phyloP scores from a whole-genome alignment of 805 yeast genomes.

The Sporopachydermia lactativora region DNA sequence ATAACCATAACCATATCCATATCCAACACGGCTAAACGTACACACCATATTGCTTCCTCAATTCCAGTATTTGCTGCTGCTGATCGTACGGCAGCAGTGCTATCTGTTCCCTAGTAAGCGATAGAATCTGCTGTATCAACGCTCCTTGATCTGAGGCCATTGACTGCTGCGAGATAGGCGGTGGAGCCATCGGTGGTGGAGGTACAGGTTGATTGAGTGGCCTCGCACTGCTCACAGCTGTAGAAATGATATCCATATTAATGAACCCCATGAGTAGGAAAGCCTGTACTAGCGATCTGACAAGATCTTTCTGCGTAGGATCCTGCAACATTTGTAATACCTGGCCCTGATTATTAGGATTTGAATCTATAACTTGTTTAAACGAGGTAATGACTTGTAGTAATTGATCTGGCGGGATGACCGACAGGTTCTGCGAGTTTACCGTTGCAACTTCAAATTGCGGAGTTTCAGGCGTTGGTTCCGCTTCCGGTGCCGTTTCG shows the following conservation, averaged over 20 bases:
- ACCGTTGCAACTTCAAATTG: not conserved
- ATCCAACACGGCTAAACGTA: too few species aligned
- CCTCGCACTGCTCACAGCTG: not conserved
- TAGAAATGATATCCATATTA: not conserved
- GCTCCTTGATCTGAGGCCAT: not conserved
- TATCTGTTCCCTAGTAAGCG: not conserved
- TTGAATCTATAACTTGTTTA: not conserved
- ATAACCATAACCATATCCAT: too few species aligned
- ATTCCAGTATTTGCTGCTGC: not conserved
- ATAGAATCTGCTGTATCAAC: not conserved
- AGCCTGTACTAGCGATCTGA: not conserved
- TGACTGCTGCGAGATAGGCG: constrained; percentile 1
- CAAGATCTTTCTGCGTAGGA: not conserved
- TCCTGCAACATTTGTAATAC: not conserved
- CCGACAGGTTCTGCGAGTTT: not conserved
- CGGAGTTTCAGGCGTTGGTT: not conserved
- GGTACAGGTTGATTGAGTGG: not conserved
- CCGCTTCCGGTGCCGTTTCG: not conserved
- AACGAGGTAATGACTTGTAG: not conserved
- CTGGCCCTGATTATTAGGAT: not conserved
- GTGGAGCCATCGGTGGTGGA: not conserved
- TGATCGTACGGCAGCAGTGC: not conserved
- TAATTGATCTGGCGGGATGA: not conserved
- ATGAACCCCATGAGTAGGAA: not conserved
- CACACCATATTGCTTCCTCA: not conserved